A percentile compares a stretch with the other conserved stretches of the same genome.
These are phyloP conservation scores for Calycina herbarum DNA, from an alignment of 2,329 filamentous ascomycete species.

Conservation along the genomic window DNA sequence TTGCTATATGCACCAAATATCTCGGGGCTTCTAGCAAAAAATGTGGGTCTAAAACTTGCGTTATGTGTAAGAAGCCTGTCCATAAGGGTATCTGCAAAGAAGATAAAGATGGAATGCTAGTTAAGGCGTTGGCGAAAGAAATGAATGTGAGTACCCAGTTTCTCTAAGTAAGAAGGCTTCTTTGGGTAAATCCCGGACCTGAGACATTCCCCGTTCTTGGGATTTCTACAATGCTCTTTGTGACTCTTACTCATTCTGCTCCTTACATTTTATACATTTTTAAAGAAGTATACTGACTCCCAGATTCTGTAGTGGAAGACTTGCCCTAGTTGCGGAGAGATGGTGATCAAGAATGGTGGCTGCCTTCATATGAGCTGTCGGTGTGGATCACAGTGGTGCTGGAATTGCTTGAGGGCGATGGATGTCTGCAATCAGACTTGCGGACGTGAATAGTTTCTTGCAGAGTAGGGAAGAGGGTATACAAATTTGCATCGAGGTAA, in stretches of 20 bases:
- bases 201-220: no score
- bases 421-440: constrained; percentile 1
- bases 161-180: no score
- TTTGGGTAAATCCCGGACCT: no score
- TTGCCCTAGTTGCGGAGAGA: constrained; percentile 31
- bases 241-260: no score
- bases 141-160: constrained; percentile 15
- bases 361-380: constrained; percentile 38
- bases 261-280: no score
- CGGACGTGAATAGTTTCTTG: background rate
- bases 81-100: constrained; percentile 33
- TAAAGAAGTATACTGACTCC: no score
- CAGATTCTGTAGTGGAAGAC: constrained; percentile 25
- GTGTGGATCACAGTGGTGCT: constrained; percentile 34
- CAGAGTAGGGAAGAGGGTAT: background rate
- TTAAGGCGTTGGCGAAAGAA: constrained; percentile 28
- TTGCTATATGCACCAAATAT: constrained; percentile 23
- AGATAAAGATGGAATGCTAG: constrained; percentile 29
- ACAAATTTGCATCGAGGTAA: background rate
- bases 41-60: constrained; percentile 29
- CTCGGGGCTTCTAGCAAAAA: background rate
- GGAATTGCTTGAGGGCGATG: constrained; percentile 23
- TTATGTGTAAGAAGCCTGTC: constrained; percentile 25
- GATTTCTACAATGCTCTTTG: no score
- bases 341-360: constrained; percentile 32